Percentiles rank a stretch among this genome's conserved stretches.
These are phyloP conservation scores for Castanopsis chinensis DNA, from an alignment of 306 rosid species.

Conservation along the genomic window DNA sequence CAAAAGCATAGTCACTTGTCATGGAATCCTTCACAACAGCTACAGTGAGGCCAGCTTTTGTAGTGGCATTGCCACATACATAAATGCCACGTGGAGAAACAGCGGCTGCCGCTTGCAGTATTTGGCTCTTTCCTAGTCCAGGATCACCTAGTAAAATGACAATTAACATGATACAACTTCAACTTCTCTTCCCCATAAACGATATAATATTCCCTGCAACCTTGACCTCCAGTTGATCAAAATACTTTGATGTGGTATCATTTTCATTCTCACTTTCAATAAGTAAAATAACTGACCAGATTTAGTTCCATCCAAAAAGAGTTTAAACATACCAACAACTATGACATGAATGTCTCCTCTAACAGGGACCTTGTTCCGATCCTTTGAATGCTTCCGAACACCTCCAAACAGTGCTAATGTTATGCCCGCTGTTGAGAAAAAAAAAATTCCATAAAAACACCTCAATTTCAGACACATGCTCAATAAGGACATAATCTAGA, in stretches of 20 bases:
- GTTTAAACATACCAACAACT: conserved; percentile 71
- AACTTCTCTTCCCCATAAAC: conserved; percentile 21
- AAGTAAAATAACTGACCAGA: conserved; percentile 11
- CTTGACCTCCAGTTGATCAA: conserved; percentile 7
- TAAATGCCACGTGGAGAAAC: conserved; percentile 92
- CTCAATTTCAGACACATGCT: conserved; percentile 8
- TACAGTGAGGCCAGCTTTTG: conserved; percentile 91
- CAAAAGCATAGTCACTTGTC: conserved; percentile 90
- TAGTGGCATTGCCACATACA: conserved; percentile 95
- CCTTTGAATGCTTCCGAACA: conserved; percentile 76
- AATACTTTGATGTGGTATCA: conserved; percentile 12
- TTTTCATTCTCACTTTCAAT: conserved; percentile 3
- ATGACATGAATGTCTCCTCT: conserved; percentile 96
- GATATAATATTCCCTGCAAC: background rate
- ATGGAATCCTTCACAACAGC: conserved; percentile 90
- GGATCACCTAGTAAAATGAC: conserved; percentile 71
- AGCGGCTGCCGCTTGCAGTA: conserved; percentile 92
- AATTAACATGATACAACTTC: conserved; percentile 19
- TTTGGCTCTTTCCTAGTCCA: conserved; percentile 93
- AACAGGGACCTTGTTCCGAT: conserved; percentile 94
- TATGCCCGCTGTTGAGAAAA: conserved; percentile 71
- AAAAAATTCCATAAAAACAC: conserved; percentile 20
- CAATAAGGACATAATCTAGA: background rate
- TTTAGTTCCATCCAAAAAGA: conserved; percentile 26
- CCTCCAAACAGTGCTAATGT: conserved; percentile 87